Evolutionary conservation across 768 basidiomycete species (phyloP).

Genomic region (Phanerochaete sordida): DNA sequence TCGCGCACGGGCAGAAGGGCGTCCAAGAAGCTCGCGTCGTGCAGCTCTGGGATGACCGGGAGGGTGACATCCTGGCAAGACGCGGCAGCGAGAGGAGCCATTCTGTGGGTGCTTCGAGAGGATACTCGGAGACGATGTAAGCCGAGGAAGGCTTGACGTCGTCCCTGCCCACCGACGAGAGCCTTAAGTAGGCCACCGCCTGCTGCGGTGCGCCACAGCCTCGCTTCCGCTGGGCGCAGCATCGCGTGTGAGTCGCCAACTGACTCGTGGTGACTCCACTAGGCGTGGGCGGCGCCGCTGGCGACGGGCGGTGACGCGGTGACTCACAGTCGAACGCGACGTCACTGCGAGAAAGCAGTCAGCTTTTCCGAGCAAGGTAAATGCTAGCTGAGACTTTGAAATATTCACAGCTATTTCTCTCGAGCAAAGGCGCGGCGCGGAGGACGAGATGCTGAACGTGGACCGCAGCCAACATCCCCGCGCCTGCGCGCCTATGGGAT

Average conservation of each 20-base stretch:
- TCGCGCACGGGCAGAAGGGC: conserved; percentile 52
- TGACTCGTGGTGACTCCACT: not conserved
- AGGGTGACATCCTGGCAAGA: conserved; percentile 46
- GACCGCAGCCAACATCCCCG: too few relatives aligned
- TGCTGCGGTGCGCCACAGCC: not conserved
- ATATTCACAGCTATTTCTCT: too few relatives aligned
- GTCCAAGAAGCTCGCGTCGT: conserved; percentile 52
- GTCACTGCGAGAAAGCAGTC: too few relatives aligned
- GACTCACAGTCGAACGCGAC: too few relatives aligned
- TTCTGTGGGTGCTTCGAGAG: not conserved
- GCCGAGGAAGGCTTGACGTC: not conserved
- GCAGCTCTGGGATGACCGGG: conserved; percentile 57
- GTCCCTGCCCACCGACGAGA: not conserved
- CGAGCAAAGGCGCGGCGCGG: too few relatives aligned
- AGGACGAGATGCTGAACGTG: too few relatives aligned
- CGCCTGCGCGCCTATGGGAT: too few relatives aligned
- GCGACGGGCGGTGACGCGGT: too few relatives aligned
- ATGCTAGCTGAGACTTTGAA: too few relatives aligned
- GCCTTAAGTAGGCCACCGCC: not conserved
- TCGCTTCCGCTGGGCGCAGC: not conserved
- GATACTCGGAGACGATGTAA: not conserved
- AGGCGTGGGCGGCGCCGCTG: not conserved
- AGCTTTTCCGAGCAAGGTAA: too few relatives aligned
- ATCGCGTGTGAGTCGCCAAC: not conserved
- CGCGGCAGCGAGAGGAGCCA: conserved; percentile 16